Conservation (phyloP, 495 filamentous ascomycete species). For the Monascus purpureus region DNA sequence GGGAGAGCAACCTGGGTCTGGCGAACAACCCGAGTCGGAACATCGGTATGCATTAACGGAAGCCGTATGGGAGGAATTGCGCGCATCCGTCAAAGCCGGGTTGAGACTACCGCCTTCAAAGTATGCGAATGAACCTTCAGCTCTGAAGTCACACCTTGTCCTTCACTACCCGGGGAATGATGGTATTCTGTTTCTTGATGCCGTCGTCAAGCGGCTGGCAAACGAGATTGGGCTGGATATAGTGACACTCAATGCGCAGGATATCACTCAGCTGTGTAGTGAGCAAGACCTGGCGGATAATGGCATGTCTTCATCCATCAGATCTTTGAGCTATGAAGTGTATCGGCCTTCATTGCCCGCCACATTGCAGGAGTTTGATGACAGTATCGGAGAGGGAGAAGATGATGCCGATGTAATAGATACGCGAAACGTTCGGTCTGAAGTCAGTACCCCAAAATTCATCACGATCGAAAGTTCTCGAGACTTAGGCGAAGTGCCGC, state of each 20-base stretch:
- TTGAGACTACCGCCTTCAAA: constrained; percentile 24
- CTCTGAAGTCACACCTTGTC: constrained; percentile 47
- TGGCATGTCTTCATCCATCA: constrained; percentile 22
- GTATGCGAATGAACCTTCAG: constrained; percentile 33
- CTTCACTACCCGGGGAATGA: constrained; percentile 52
- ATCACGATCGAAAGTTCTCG: constrained; percentile 25
- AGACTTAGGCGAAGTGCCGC: constrained; percentile 19
- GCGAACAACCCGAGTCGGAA: constrained; percentile 5
- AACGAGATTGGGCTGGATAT: constrained; percentile 54
- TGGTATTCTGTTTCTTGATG: constrained; percentile 41
- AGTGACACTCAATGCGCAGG: constrained; percentile 61
- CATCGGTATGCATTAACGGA: constrained; percentile 24
- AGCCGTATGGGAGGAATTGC: constrained; percentile 26
- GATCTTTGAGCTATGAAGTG: constrained; percentile 59
- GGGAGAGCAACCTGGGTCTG: constrained; percentile 7
- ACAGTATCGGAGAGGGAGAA: constrained; percentile 22
- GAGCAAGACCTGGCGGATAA: constrained; percentile 45
- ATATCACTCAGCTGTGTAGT: constrained; percentile 65
- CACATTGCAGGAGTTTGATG: constrained; percentile 22
- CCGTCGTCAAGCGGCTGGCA: constrained; percentile 45
- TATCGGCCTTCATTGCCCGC: constrained; percentile 19
- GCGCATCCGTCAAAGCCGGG: constrained; percentile 26
- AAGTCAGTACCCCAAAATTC: constrained; percentile 16
- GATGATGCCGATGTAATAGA: constrained; percentile 23
- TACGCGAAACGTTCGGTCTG: constrained; percentile 9